Percentiles rank a stretch among this genome's conserved stretches.
These are phyloP conservation scores for Ceraceosorus guamensis DNA, from an alignment of 1,284 basidiomycete species.

Conservation along the genomic window DNA sequence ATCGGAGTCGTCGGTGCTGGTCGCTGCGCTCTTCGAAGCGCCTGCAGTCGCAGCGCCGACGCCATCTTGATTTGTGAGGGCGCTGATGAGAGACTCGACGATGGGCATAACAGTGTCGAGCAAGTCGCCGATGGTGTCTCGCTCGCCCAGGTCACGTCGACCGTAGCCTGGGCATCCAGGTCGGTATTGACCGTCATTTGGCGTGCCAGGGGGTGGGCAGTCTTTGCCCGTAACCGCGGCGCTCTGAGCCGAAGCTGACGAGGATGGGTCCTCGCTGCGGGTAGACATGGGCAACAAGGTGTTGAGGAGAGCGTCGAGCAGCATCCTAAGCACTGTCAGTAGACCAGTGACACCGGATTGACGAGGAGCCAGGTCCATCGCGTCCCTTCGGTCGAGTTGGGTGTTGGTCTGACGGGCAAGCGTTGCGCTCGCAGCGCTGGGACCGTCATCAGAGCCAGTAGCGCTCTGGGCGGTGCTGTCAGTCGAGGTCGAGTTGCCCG, in stretches of 20 bases:
- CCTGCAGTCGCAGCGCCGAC: conserved; percentile 11
- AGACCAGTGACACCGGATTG: conserved; percentile 19
- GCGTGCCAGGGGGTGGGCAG: conserved; percentile 25
- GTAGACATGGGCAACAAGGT: conserved; percentile 28
- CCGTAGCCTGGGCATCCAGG: conserved; percentile 36
- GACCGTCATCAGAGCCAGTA: too few relatives aligned
- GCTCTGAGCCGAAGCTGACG: conserved; percentile 1
- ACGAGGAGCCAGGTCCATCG: too few relatives aligned
- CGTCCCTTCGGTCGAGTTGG: too few relatives aligned
- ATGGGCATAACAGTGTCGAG: conserved; percentile 22
- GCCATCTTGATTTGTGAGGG: conserved; percentile 16
- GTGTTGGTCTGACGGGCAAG: too few relatives aligned
- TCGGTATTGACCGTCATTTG: conserved; percentile 34
- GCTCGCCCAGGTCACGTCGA: conserved; percentile 17
- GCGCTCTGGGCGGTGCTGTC: too few relatives aligned
- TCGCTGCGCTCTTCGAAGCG: conserved; percentile 12
- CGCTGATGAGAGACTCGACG: conserved; percentile 24
- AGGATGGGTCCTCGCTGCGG: conserved; percentile 13
- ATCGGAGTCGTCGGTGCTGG: conserved; percentile 7
- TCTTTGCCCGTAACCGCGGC: background rate
- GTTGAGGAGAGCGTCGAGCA: conserved; percentile 34
- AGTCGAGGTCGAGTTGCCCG: too few relatives aligned
- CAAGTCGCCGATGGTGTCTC: conserved; percentile 12
- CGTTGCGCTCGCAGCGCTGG: too few relatives aligned
- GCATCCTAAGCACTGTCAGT: conserved; percentile 19